These are phyloP conservation scores for Rachicladosporium sp. DNA, from an alignment of 2,329 filamentous ascomycete species.

Conservation along the genomic window DNA sequence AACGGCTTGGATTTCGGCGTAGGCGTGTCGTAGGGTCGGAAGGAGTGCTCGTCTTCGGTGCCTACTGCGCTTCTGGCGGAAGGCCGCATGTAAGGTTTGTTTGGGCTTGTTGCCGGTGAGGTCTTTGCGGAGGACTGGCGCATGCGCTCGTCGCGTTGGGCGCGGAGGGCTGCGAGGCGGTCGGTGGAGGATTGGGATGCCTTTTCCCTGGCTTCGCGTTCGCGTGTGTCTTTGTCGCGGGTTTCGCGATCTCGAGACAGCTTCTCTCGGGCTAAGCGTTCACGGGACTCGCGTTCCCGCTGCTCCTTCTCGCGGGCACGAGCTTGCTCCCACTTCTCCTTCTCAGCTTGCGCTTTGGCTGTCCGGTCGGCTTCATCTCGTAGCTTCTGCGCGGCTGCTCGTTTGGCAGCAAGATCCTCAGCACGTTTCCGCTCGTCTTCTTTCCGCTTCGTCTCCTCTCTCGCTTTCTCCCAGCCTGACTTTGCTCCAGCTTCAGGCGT, in stretches of 20 bases:
- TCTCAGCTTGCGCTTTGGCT: constrained; percentile 36
- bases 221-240: constrained; percentile 27
- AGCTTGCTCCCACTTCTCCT: constrained; percentile 40
- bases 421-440: constrained; percentile 33
- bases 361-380: constrained; percentile 37
- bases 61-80: constrained; percentile 48
- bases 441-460: constrained; percentile 50
- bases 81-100: constrained; percentile 31
- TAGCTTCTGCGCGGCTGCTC: constrained; percentile 30
- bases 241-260: not conserved
- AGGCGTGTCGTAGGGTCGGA: constrained; percentile 27
- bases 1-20: constrained; percentile 45
- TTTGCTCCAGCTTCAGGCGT: constrained; percentile 13
- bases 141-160: constrained; percentile 10
- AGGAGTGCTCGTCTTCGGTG: constrained; percentile 45
- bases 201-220: constrained; percentile 29
- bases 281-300: constrained; percentile 36
- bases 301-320: constrained; percentile 36
- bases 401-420: constrained; percentile 47
- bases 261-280: constrained; percentile 31
- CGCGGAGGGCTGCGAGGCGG: constrained; percentile 15
- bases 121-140: constrained; percentile 9
- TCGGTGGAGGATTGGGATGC: constrained; percentile 20
- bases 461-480: constrained; percentile 51
- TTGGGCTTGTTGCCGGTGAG: constrained; percentile 25